phyloP scores from a whole-genome alignment of 2,329 filamentous ascomycete species.

The Ceratocystis variospora region DNA sequence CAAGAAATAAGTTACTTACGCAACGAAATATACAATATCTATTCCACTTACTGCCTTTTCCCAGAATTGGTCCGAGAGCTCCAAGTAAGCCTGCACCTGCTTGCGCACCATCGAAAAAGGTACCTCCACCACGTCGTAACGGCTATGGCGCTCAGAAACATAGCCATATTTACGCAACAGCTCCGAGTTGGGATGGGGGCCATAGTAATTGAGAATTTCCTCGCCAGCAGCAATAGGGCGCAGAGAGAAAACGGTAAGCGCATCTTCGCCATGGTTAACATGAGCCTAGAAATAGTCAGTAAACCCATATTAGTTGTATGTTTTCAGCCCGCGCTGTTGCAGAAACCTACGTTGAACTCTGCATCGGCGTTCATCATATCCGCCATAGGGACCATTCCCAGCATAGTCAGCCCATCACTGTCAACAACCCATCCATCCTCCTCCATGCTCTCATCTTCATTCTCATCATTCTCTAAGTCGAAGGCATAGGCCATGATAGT shows the following conservation, averaged over 20 bases:
- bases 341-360: conserved; percentile 50
- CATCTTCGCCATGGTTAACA: conserved; percentile 39
- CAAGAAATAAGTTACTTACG: not conserved
- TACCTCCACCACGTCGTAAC: conserved; percentile 74
- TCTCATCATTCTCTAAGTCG: conserved; percentile 51
- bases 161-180: conserved; percentile 77
- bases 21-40: not conserved
- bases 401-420: conserved; percentile 41
- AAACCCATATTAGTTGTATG: conserved; percentile 10
- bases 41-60: conserved; percentile 31
- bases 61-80: conserved; percentile 28
- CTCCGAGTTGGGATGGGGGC: conserved; percentile 68
- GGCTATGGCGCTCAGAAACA: conserved; percentile 60
- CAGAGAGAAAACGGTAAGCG: conserved; percentile 57
- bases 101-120: conserved; percentile 45
- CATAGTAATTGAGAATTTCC: conserved; percentile 82
- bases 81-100: conserved; percentile 30
- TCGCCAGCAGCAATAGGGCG: conserved; percentile 54
- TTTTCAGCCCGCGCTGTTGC: not conserved
- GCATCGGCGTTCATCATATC: conserved; percentile 84
- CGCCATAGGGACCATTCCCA: conserved; percentile 84
- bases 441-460: conserved; percentile 41
- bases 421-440: conserved; percentile 54
- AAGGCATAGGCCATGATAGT: conserved; percentile 91
- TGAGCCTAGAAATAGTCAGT: conserved; percentile 30